Evolutionary conservation across 2,329 filamentous ascomycete species (phyloP).

Genomic region (Tolypocladium album): DNA sequence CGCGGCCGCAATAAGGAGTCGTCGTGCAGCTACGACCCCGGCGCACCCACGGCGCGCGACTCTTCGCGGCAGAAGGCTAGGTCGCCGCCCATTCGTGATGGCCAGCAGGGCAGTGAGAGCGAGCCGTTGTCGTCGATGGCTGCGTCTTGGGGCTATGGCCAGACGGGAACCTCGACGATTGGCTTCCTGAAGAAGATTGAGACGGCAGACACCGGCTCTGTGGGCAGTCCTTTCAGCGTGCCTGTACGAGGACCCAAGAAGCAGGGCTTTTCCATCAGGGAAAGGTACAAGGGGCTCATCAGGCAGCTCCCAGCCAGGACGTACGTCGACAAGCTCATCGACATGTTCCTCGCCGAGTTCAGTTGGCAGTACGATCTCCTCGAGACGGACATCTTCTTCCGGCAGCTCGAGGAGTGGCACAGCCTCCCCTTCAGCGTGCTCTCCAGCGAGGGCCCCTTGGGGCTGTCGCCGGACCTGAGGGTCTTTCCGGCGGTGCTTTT

Average conservation of each 20-base stretch:
- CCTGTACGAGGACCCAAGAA: slow-evolving; percentile 10
- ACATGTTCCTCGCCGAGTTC: slow-evolving; percentile 44
- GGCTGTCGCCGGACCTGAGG: slow-evolving; percentile 37
- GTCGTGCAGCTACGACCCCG: slow-evolving; percentile 46
- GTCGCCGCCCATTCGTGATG: slow-evolving; percentile 1
- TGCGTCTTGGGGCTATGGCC: slow-evolving; percentile 43
- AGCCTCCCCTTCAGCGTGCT: slow-evolving; percentile 40
- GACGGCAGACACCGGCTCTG: slow-evolving; percentile 23
- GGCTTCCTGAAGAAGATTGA: slow-evolving; percentile 46
- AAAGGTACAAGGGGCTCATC: slow-evolving; percentile 48
- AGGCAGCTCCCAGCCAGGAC: slow-evolving; percentile 44
- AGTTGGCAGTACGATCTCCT: slow-evolving; percentile 49
- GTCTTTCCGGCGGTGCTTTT: slow-evolving; percentile 51
- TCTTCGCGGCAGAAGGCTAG: slow-evolving; percentile 5
- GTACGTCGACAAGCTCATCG: slow-evolving; percentile 43
- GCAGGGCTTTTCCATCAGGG: slow-evolving; percentile 28
- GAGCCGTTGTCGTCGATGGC: slow-evolving; percentile 30
- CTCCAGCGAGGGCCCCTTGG: slow-evolving; percentile 36
- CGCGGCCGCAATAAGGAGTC: slow-evolving; percentile 43
- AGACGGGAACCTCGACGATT: slow-evolving; percentile 39
- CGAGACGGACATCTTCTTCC: slow-evolving; percentile 40
- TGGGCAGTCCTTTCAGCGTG: slow-evolving; percentile 6
- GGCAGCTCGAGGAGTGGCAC: slow-evolving; percentile 44
- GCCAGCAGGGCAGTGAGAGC: slow-evolving; percentile 3
- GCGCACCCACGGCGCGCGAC: slow-evolving; percentile 30